A percentile compares a stretch with the other conserved stretches of the same genome.
Conservation (phyloP, 208 protist species). For the Acanthamoeba castellanii region DNA sequence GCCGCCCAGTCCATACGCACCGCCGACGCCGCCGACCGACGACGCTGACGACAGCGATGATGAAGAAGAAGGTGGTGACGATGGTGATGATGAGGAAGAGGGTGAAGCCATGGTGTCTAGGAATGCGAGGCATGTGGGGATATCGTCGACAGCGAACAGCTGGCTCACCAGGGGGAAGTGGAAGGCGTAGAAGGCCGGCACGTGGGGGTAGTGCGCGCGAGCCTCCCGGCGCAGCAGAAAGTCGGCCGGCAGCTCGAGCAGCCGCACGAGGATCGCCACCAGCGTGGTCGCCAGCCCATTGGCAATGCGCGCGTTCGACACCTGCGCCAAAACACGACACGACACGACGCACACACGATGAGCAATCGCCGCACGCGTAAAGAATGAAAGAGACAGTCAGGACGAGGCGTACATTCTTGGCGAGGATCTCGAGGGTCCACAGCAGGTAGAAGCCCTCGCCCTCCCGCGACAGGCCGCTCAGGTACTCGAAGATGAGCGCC, state of each 20-base stretch:
- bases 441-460: conserved; percentile 70
- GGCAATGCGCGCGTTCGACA: neutral
- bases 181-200: conserved; percentile 41
- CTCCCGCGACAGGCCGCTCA: conserved; percentile 54
- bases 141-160: conserved; percentile 49
- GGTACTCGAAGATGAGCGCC: conserved; percentile 56
- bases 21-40: neutral
- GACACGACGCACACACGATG: neutral
- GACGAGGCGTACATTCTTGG: conserved; percentile 35
- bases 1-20: neutral
- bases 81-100: neutral
- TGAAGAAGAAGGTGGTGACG: neutral
- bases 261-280: conserved; percentile 23
- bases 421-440: conserved; percentile 58
- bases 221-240: neutral
- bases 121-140: conserved; percentile 25
- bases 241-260: conserved; percentile 51
- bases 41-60: neutral
- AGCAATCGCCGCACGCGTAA: neutral
- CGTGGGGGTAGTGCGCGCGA: conserved; percentile 33
- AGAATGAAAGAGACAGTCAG: no score
- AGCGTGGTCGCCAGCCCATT: conserved; percentile 58
- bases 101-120: neutral
- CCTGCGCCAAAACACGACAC: no score
- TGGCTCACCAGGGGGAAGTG: conserved; percentile 22